phyloP scores from a whole-genome alignment of 1,139 yeast genomes.

The Tardiomyces depauwii region DNA sequence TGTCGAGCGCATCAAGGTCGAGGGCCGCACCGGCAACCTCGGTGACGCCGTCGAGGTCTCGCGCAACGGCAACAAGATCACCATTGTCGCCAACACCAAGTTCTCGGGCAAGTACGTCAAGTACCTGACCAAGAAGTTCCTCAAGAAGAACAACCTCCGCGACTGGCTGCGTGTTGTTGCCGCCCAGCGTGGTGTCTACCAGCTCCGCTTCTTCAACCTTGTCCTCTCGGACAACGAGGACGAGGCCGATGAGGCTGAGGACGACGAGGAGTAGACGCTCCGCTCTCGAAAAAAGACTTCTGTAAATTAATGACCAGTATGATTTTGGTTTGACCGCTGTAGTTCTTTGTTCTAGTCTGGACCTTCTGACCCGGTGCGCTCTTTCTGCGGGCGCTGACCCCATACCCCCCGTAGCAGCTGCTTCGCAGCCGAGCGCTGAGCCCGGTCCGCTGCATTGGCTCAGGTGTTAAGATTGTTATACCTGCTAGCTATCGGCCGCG shows the following conservation, averaged over 20 bases:
- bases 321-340: too few species aligned
- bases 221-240: conserved; percentile 95
- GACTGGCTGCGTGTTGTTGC: conserved; percentile 99
- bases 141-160: conserved; percentile 95
- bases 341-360: too few species aligned
- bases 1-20: conserved; percentile 98
- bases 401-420: too few species aligned
- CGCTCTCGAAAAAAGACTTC: background rate
- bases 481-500: too few species aligned
- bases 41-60: conserved; percentile 89
- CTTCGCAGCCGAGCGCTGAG: too few species aligned
- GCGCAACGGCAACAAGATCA: conserved; percentile 69
- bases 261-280: conserved; percentile 40
- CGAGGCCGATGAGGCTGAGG: conserved; percentile 36
- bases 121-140: conserved; percentile 98
- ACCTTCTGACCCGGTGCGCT: too few species aligned
- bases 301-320: conserved; percentile 1
- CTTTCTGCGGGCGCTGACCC: too few species aligned
- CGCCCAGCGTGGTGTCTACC: conserved; percentile 91
- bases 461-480: too few species aligned
- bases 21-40: conserved; percentile 91
- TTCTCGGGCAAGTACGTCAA: conserved; percentile 99
- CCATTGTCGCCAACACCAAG: conserved; percentile 83
- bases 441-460: too few species aligned
- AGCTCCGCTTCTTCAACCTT: conserved; percentile 98